Evolutionary conservation across 106 monocot species (phyloP).

Genomic region (Dioscorea dumetorum): DNA sequence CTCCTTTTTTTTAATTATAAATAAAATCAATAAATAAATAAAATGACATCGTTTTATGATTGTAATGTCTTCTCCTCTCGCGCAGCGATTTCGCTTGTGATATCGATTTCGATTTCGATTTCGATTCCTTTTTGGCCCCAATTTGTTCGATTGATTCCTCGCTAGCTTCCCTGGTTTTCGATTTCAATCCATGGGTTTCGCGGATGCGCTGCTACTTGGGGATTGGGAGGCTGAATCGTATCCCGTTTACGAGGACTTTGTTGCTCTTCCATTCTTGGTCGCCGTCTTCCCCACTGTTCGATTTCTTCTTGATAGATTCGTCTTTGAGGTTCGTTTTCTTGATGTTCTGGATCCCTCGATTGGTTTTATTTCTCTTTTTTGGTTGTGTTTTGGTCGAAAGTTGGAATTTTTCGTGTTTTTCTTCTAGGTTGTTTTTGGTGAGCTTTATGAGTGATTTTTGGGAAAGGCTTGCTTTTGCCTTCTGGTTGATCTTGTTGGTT

Average conservation of each 20-base stretch:
- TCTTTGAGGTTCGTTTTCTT: slow-evolving; percentile 61
- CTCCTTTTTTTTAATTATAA: too few species aligned
- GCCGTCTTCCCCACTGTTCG: slow-evolving; percentile 61
- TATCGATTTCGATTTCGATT: too few species aligned
- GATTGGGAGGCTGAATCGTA: slow-evolving; percentile 62
- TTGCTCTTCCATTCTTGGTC: slow-evolving; percentile 49
- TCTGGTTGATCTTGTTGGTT: too few species aligned
- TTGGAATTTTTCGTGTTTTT: neutral
- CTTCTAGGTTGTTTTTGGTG: neutral
- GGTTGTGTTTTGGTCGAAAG: neutral
- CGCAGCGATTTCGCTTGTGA: too few species aligned
- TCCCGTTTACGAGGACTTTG: slow-evolving; percentile 53
- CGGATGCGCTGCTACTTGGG: neutral
- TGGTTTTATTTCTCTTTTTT: neutral
- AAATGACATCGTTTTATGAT: too few species aligned
- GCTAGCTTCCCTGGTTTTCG: too few species aligned
- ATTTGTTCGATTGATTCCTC: too few species aligned
- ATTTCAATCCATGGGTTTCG: neutral
- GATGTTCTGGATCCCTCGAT: too few species aligned
- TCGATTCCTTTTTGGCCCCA: too few species aligned
- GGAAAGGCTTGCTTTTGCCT: too few species aligned
- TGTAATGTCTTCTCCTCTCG: too few species aligned
- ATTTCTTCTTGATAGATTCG: slow-evolving; percentile 70
- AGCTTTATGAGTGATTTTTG: neutral
- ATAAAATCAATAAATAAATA: too few species aligned